A percentile compares a stretch with the other conserved stretches of the same genome.
Evolutionary conservation across 129 eudicot genomes (phyloP).

Genomic region (Solidago caesia): DNA sequence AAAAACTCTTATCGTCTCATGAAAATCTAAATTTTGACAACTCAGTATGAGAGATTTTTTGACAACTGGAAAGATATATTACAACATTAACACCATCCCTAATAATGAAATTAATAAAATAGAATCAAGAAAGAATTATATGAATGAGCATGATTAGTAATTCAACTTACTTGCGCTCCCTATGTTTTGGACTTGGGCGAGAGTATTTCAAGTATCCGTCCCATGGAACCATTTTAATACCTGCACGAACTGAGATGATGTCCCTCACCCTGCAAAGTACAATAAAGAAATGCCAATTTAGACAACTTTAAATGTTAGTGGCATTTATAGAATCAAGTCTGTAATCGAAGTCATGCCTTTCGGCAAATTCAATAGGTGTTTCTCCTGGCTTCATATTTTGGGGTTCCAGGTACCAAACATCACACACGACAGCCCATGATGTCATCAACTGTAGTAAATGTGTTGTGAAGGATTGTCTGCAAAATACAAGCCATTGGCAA

Average conservation of each 20-base stretch:
- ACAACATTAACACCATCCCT: neutral
- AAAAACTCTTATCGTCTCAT: too few relatives aligned
- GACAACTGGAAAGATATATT: too few relatives aligned
- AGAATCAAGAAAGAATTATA: neutral
- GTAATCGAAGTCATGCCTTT: conserved; percentile 45
- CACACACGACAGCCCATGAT: conserved; percentile 99
- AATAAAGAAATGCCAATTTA: neutral
- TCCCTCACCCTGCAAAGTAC: conserved; percentile 71
- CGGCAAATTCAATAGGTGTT: conserved; percentile 92
- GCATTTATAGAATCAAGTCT: neutral
- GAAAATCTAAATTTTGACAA: too few relatives aligned
- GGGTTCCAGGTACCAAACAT: conserved; percentile 96
- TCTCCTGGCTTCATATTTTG: conserved; percentile 91
- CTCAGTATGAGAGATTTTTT: too few relatives aligned
- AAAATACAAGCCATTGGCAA: neutral
- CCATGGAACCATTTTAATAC: conserved; percentile 98
- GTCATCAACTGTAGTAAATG: conserved; percentile 97
- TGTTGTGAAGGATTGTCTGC: conserved; percentile 92
- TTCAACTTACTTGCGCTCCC: conserved; percentile 80
- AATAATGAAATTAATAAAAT: neutral
- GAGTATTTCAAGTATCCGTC: conserved; percentile 98
- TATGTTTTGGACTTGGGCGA: conserved; percentile 96
- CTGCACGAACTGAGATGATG: conserved; percentile 84
- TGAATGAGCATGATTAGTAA: neutral
- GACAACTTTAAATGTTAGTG: neutral